Evolutionary conservation across 768 basidiomycete species (phyloP), one percentile per base, ranked within the genome.

Genomic region (Leccinum subtestaceum): DNA sequence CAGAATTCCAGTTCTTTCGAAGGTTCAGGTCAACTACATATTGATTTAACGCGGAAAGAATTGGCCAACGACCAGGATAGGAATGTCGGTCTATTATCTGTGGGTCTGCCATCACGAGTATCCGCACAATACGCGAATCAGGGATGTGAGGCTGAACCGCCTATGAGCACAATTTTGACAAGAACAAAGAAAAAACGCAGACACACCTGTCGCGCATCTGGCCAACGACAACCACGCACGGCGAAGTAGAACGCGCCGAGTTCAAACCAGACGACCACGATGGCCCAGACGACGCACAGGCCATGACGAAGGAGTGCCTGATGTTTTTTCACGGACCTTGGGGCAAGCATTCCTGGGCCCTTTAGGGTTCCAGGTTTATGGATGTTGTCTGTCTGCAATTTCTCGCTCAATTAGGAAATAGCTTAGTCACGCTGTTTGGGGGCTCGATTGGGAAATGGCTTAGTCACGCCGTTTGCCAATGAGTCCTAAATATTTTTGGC

Each of bases 81-180:
- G 91, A 91, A 47, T 81, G 77, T 50, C 80, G 79, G 70, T 95
- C 87, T 48, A 93, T 80, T 27, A 96, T 83, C 73, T 96, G 94
- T 0, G 94, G 91, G 74, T 97, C 95, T 12, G 95, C 87, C 36
- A 95, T 77, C 49, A 96, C 76, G n/a, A 97, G 84, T 4, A 80
- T 62, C 60, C 77, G 60, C 59, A 67, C 69, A 60, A 63, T 56
- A 58, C 68, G 68, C 36, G 67, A 62, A 52, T 57, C 49, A 31
- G 62, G 63, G 8, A 58, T 61, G 55, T n/a, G 60, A 57, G 57
- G 65, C 69, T 68, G n/a, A 19, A 4, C 43, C 51, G 45, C 17
- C 38, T 53, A 4, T 49, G n/a, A 25, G 46, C 21, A 52, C 31
- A 10, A 13, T 31, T 43, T 32, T 11, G 31, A 32, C 51, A n/a